Percentiles rank a stretch among this genome's conserved stretches.
Evolutionary conservation across 371 early-diverging fungal genomes (phyloP).

Genomic region (Rhizopus delemar): DNA sequence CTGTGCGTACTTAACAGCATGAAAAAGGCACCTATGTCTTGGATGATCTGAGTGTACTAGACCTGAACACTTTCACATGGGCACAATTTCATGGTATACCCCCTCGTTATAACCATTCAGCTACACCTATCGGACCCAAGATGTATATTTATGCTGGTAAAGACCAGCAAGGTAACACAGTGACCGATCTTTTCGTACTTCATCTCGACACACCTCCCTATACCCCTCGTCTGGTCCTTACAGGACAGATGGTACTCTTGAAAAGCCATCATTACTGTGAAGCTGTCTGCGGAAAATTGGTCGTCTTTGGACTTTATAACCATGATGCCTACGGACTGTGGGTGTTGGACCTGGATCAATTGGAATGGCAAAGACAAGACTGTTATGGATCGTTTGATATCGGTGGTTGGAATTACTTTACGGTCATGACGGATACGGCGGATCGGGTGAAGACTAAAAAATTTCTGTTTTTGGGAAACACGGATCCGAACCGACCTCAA

Average conservation of each 20-base stretch:
- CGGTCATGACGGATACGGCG: slow-evolving; percentile 37
- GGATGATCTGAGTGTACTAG: slow-evolving; percentile 58
- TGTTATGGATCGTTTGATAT: slow-evolving; percentile 53
- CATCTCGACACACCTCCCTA: slow-evolving; percentile 52
- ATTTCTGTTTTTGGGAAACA: slow-evolving; percentile 57
- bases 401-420: slow-evolving; percentile 70
- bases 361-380: slow-evolving; percentile 64
- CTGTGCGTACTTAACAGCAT: not conserved
- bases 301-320: slow-evolving; percentile 58
- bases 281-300: slow-evolving; percentile 58
- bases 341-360: slow-evolving; percentile 63
- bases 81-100: slow-evolving; percentile 52
- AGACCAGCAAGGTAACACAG: slow-evolving; percentile 61
- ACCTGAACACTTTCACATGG: slow-evolving; percentile 61
- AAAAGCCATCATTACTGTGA: slow-evolving; percentile 72
- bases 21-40: slow-evolving; percentile 59
- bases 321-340: slow-evolving; percentile 60
- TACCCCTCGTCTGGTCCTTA: slow-evolving; percentile 45
- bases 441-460: slow-evolving; percentile 29
- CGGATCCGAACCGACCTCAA: slow-evolving; percentile 56
- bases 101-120: slow-evolving; percentile 65
- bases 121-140: slow-evolving; percentile 54
- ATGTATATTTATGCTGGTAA: slow-evolving; percentile 65
- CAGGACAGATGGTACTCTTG: slow-evolving; percentile 56
- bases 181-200: slow-evolving; percentile 60